Evolutionary conservation across 495 filamentous ascomycete genomes (phyloP).

Genomic region (Barbatosphaeria neglecta): DNA sequence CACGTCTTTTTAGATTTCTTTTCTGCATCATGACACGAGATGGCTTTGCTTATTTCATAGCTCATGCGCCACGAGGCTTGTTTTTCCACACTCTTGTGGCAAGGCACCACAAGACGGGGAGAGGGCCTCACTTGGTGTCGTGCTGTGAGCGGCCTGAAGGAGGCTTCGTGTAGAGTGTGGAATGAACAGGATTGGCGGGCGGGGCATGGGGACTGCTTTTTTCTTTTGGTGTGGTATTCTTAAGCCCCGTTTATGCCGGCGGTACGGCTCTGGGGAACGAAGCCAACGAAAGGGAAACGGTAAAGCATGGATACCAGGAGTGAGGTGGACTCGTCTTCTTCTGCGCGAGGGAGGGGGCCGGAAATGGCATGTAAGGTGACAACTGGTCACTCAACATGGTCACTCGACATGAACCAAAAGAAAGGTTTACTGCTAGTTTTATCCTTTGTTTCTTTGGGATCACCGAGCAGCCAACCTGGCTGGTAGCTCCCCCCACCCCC

Average conservation of each 20-base stretch:
- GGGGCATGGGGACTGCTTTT: not conserved
- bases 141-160: conserved; percentile 1
- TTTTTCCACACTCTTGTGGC: conserved; percentile 22
- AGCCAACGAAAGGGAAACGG: not conserved
- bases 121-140: conserved; percentile 13
- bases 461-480: no score
- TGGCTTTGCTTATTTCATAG: conserved; percentile 22
- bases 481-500: no score
- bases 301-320: not conserved
- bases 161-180: not conserved
- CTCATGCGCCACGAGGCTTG: conserved; percentile 23
- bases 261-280: not conserved
- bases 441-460: not conserved
- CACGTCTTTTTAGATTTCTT: conserved; percentile 30
- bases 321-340: not conserved
- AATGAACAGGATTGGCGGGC: not conserved
- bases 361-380: not conserved
- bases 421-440: not conserved
- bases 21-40: conserved; percentile 38
- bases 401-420: not conserved
- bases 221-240: not conserved
- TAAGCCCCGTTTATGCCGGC: not conserved
- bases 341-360: not conserved
- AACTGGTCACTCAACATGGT: not conserved
- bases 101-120: conserved; percentile 21